Conservation (phyloP, 345 rosid species). For the Microthlaspi erraticum region DNA sequence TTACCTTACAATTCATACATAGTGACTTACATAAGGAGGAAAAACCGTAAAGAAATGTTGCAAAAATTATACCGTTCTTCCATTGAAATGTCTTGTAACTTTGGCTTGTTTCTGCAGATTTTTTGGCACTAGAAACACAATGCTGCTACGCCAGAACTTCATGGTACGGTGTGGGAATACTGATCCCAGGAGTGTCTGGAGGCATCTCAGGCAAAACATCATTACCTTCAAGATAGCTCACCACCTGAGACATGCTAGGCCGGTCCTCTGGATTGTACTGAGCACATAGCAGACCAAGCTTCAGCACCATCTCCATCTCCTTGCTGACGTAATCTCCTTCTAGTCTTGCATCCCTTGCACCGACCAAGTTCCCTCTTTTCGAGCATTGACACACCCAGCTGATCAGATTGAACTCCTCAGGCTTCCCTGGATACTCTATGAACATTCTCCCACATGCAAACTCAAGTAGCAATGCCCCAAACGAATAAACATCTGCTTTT, state of each 20-base stretch:
- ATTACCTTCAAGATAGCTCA: slow-evolving; percentile 68
- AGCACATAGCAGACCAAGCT: slow-evolving; percentile 77
- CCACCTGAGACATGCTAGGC: slow-evolving; percentile 73
- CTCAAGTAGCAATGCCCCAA: slow-evolving; percentile 87
- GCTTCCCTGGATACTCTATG: slow-evolving; percentile 72
- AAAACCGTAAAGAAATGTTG: slow-evolving; percentile 22
- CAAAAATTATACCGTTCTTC: slow-evolving; percentile 7
- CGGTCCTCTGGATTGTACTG: slow-evolving; percentile 56
- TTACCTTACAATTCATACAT: slow-evolving; percentile 22
- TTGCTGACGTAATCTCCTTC: slow-evolving; percentile 52
- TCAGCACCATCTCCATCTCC: slow-evolving; percentile 60
- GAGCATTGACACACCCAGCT: slow-evolving; percentile 84
- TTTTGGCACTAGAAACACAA: slow-evolving; percentile 11
- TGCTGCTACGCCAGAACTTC: slow-evolving; percentile 40
- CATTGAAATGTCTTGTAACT: neutral
- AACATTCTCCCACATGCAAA: slow-evolving; percentile 88
- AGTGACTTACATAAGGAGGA: neutral
- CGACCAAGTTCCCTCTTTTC: slow-evolving; percentile 55
- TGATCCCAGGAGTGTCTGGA: slow-evolving; percentile 43
- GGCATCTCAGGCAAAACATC: slow-evolving; percentile 47
- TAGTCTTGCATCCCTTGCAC: slow-evolving; percentile 61
- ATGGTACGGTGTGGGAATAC: slow-evolving; percentile 44
- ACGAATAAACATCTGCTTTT: slow-evolving; percentile 87
- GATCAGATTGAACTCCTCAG: slow-evolving; percentile 77
- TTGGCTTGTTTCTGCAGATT: slow-evolving; percentile 12